These are phyloP conservation scores for Taiozyma sp. DNA, from an alignment of 1,139 yeast genomes.

Conservation along the genomic window DNA sequence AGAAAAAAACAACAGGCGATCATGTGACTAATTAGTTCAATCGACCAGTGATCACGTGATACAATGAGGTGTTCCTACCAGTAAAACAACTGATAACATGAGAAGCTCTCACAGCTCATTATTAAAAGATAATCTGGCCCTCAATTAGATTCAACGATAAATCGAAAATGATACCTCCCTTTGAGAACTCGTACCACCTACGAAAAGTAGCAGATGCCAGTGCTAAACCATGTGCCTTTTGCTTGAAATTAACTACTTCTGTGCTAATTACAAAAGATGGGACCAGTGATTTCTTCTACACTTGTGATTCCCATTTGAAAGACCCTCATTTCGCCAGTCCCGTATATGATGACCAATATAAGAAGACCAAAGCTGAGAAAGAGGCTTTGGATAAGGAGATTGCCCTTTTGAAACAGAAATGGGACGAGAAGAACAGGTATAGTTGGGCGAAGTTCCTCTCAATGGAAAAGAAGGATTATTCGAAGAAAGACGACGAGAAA, in stretches of 20 bases:
- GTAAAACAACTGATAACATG: too few species aligned
- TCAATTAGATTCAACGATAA: too few species aligned
- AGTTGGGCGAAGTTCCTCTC: constrained; percentile 29
- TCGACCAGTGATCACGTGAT: too few species aligned
- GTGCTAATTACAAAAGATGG: constrained; percentile 52
- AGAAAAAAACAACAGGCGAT: too few species aligned
- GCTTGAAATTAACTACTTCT: constrained; percentile 58
- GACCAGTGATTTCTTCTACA: constrained; percentile 58
- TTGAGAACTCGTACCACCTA: constrained; percentile 47
- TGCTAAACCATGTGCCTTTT: constrained; percentile 55
- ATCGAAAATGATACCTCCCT: constrained; percentile 15
- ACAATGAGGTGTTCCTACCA: too few species aligned
- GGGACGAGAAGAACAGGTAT: constrained; percentile 25
- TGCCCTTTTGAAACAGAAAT: constrained; percentile 27
- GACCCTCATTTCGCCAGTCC: constrained; percentile 62
- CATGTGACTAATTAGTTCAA: too few species aligned
- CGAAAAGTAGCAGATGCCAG: constrained; percentile 54
- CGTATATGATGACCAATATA: constrained; percentile 40
- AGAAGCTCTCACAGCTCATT: too few species aligned
- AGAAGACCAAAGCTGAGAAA: constrained; percentile 35
- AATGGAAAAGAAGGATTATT: constrained; percentile 20
- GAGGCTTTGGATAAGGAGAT: constrained; percentile 38
- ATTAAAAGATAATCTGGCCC: too few species aligned
- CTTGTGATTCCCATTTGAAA: constrained; percentile 56
- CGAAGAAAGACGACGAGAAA: constrained; percentile 17